A percentile compares a stretch with the other conserved stretches of the same genome.
These are phyloP conservation scores for Coemansia sp. DNA, from an alignment of 192 early-diverging fungal genomes.

Conservation along the genomic window DNA sequence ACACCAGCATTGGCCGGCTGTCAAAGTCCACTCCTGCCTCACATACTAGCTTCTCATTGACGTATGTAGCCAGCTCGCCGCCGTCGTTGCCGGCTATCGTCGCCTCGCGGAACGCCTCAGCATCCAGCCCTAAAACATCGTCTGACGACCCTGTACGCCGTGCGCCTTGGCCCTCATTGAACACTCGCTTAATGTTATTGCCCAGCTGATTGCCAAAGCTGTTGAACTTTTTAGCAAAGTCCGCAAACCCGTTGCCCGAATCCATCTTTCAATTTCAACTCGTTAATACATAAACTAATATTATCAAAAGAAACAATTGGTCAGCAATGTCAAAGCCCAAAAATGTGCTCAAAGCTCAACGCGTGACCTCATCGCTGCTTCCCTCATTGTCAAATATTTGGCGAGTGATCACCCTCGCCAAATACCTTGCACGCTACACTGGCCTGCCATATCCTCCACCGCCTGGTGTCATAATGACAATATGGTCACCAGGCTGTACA, in stretches of 20 bases:
- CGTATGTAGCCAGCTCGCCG: slow-evolving; percentile 53
- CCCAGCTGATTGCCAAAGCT: slow-evolving; percentile 46
- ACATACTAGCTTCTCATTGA: slow-evolving; percentile 52
- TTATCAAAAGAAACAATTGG: neutral
- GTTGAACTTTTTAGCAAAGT: slow-evolving; percentile 54
- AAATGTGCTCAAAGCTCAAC: neutral
- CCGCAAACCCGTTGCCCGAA: slow-evolving; percentile 41
- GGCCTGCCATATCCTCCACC: slow-evolving; percentile 75
- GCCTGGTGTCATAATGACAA: slow-evolving; percentile 87
- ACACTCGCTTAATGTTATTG: slow-evolving; percentile 49
- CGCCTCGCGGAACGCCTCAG: slow-evolving; percentile 54
- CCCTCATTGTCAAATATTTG: neutral
- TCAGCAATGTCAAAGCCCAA: too few species aligned
- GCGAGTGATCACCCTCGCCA: too few species aligned
- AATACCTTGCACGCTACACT: neutral
- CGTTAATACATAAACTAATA: neutral
- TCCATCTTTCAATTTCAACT: slow-evolving; percentile 4
- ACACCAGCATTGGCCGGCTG: slow-evolving; percentile 75
- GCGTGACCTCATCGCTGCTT: neutral
- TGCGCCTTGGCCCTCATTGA: slow-evolving; percentile 32
- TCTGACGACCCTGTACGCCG: slow-evolving; percentile 32
- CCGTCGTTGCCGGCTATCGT: slow-evolving; percentile 55
- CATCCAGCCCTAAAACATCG: slow-evolving; percentile 51
- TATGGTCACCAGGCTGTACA: slow-evolving; percentile 74
- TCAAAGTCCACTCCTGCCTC: slow-evolving; percentile 78